Evolutionary conservation across 495 filamentous ascomycete species (phyloP), one percentile per base, ranked within the genome.

Genomic region (Antarctomyces pellizariae): DNA sequence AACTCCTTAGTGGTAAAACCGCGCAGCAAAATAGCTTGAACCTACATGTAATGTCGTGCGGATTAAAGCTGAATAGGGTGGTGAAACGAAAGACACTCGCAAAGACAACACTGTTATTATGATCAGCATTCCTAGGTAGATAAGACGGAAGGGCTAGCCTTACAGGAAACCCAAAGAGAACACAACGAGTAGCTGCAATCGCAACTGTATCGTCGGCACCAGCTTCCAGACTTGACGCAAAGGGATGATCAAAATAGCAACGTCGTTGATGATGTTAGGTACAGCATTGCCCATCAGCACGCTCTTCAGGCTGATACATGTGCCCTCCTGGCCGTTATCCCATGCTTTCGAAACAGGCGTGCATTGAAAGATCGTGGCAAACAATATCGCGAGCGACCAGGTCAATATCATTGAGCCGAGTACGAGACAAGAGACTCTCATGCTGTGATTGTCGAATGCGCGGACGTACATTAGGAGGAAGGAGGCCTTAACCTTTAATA

Each of bases 221-320:
- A 57, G 20, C 5, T 31, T 35, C 43, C 42, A 50, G 7, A 55
- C 40, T 8, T 43, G 34, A 0, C 31, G 41, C 0, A 52, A 36
- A 0, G 57, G 56, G 5, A 61, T 36, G 7, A 41, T 18, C 11
- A 62, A 42, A 5, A 62, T 47, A 5, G 46, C 39, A 7, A 48
- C 37, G 36, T 58, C 56, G 0, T 49, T 47, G 0, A 47, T 23
- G 13, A 59, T 52, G 19, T 62, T 59, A 6, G 52, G 47, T 4
- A 54, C 40, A 13, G 52, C 44, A 16, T 46, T 44, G 0, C 43
- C 48, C 5, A 56, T 44, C 23, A 49, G 51, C 5, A 18, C 32
- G 1, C 12, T 14, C 6, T 5, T 15, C n/a, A n/a, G n/a, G n/a
- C n/a, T n/a, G n/a, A n/a, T n/a, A n/a, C n/a, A n/a, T n/a, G n/a